phyloP scores from a whole-genome alignment of 1,284 basidiomycete genomes.

The Malassezia pachydermatis region DNA sequence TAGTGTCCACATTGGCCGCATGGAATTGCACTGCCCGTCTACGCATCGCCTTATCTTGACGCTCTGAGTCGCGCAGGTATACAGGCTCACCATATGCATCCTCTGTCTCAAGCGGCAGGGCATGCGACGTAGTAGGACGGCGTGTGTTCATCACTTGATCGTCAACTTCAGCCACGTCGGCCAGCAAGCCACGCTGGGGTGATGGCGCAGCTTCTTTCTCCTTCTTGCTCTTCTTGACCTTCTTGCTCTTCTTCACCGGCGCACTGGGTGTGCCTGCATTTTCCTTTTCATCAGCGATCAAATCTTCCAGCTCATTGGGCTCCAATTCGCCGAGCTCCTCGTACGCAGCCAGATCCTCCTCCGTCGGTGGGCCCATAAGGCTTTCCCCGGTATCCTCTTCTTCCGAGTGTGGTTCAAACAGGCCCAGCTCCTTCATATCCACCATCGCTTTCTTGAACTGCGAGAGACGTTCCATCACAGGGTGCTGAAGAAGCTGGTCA shows the following conservation, averaged over 20 bases:
- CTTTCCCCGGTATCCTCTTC: constrained; percentile 19
- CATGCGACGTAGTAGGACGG: not conserved
- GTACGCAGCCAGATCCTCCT: constrained; percentile 25
- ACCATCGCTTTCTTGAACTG: constrained; percentile 72
- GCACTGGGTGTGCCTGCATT: constrained; percentile 14
- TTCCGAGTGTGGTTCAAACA: constrained; percentile 22
- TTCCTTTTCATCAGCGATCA: constrained; percentile 35
- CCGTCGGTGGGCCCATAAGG: constrained; percentile 27
- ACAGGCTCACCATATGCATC: constrained; percentile 37
- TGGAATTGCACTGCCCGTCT: constrained; percentile 41
- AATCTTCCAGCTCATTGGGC: constrained; percentile 19
- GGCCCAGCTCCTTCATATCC: constrained; percentile 54
- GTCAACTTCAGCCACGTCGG: constrained; percentile 18
- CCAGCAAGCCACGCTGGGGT: not conserved
- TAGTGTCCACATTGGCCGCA: constrained; percentile 24
- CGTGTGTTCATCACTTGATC: constrained; percentile 14
- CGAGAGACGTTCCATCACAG: constrained; percentile 70
- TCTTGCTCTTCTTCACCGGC: constrained; percentile 5
- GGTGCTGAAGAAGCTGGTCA: constrained; percentile 47
- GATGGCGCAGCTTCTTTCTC: constrained; percentile 1
- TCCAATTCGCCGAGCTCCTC: constrained; percentile 20
- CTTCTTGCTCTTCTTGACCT: constrained; percentile 20
- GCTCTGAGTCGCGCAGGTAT: constrained; percentile 28
- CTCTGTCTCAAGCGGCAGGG: not conserved
- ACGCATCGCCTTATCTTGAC: constrained; percentile 34